Percentiles rank a stretch among this genome's conserved stretches.
phyloP scores from a whole-genome alignment of 371 early-diverging fungal genomes.

The Mucor sp. region DNA sequence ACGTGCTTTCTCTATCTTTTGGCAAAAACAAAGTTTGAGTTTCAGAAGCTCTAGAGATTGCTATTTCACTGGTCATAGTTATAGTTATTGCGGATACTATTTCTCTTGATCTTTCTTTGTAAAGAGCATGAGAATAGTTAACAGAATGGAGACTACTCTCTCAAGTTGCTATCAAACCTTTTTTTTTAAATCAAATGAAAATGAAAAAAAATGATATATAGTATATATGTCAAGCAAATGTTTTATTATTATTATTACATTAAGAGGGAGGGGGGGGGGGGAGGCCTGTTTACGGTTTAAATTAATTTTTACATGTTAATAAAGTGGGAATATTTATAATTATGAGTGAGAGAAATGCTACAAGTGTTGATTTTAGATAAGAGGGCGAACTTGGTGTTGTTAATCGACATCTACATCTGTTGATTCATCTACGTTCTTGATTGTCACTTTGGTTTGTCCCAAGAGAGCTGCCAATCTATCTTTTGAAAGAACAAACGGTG shows the following conservation, averaged over 20 bases:
- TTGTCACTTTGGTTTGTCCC: constrained; percentile 24
- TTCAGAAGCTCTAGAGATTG: constrained; percentile 13
- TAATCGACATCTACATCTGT: constrained; percentile 20
- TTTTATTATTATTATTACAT: constrained; percentile 1
- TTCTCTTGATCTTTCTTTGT: constrained; percentile 4
- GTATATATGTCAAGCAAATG: neutral
- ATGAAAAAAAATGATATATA: constrained; percentile 21
- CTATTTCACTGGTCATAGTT: constrained; percentile 30
- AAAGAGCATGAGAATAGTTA: constrained; percentile 13
- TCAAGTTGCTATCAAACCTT: constrained; percentile 20
- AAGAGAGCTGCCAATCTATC: constrained; percentile 36
- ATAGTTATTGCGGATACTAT: constrained; percentile 36
- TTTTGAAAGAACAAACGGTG: constrained; percentile 60
- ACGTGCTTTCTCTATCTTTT: constrained; percentile 13
- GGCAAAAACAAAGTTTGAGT: constrained; percentile 14
- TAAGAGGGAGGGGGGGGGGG: neutral
- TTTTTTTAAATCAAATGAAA: constrained; percentile 25
- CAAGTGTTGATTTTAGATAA: neutral
- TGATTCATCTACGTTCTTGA: constrained; percentile 26
- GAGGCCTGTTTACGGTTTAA: neutral
- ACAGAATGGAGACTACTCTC: constrained; percentile 42
- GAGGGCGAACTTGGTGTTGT: neutral
- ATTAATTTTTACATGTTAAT: neutral
- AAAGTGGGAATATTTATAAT: neutral
- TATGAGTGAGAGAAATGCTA: neutral